Percentiles rank a stretch among this genome's conserved stretches.
Evolutionary conservation across 2,329 filamentous ascomycete species (phyloP).

Genomic region (Phialocephala sp.): DNA sequence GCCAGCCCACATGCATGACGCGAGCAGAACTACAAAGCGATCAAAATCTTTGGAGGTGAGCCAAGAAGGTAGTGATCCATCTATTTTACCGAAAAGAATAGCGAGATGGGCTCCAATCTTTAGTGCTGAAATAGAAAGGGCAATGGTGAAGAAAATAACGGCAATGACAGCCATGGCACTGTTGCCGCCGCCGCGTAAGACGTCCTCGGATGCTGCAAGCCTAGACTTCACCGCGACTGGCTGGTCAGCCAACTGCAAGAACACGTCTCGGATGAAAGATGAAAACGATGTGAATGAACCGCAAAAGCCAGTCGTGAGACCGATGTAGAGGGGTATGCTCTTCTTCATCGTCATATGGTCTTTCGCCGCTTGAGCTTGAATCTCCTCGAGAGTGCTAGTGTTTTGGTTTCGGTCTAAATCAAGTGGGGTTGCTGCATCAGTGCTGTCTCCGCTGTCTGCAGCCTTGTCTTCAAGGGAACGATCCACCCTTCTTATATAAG

Average conservation of each 20-base stretch:
- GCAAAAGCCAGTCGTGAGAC: constrained; percentile 84
- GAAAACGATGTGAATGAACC: constrained; percentile 89
- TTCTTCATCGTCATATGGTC: constrained; percentile 71
- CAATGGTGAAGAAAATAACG: constrained; percentile 72
- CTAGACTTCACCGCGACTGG: constrained; percentile 25
- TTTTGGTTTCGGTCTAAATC: background rate
- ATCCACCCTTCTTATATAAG: background rate
- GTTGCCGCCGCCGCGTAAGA: constrained; percentile 70
- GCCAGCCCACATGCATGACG: constrained; percentile 74
- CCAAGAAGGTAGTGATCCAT: constrained; percentile 61
- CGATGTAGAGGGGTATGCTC: constrained; percentile 83
- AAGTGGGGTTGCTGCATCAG: background rate
- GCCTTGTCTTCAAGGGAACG: background rate
- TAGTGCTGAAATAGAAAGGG: constrained; percentile 70
- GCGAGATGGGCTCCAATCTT: constrained; percentile 78
- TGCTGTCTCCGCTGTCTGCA: background rate
- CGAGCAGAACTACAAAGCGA: constrained; percentile 64
- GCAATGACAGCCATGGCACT: constrained; percentile 79
- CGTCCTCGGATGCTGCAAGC: constrained; percentile 8
- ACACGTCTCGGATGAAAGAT: constrained; percentile 76
- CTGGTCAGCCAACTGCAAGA: constrained; percentile 74
- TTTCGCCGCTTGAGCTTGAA: constrained; percentile 52
- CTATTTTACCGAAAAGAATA: constrained; percentile 58
- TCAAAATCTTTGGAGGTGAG: constrained; percentile 66
- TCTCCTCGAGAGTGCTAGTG: too few species aligned